A percentile compares a stretch with the other conserved stretches of the same genome.
phyloP scores from a whole-genome alignment of 805 yeast species.

The Hanseniaspora pseudoguilliermondii region DNA sequence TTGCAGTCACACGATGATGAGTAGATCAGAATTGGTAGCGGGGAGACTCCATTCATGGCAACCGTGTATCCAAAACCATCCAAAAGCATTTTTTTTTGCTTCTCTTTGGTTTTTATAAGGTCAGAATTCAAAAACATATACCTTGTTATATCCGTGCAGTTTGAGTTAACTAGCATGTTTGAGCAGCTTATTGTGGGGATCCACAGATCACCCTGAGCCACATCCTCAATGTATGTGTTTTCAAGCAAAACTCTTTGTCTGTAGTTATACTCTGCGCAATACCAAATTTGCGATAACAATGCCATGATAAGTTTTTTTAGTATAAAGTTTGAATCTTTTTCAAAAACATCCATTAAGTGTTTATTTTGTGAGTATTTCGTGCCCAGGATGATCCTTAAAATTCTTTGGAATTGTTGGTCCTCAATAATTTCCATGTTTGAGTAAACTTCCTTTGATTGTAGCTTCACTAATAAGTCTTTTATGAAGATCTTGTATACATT shows the following conservation, averaged over 20 bases:
- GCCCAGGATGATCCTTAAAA: too few species aligned
- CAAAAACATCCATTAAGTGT: neutral
- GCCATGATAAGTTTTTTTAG: neutral
- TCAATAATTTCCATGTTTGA: too few species aligned
- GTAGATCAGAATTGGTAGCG: constrained; percentile 33
- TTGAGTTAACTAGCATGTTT: neutral
- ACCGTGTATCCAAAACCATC: constrained; percentile 22
- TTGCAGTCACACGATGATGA: constrained; percentile 33
- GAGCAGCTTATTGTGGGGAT: neutral
- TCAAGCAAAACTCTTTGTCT: neutral
- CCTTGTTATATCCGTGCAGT: neutral
- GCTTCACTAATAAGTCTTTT: too few species aligned
- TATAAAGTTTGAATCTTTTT: neutral
- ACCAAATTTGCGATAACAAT: neutral
- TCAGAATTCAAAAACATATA: neutral
- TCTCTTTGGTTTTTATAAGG: neutral
- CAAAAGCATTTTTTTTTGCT: constrained; percentile 7
- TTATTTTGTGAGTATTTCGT: too few species aligned
- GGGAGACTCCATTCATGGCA: constrained; percentile 28
- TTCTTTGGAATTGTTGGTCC: too few species aligned
- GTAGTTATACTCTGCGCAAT: neutral
- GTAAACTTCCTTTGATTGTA: too few species aligned
- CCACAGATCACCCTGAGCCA: neutral
- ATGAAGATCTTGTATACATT: too few species aligned
- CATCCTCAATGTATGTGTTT: too few species aligned